Evolutionary conservation across 352 stramenopile species (phyloP).

Genomic region (Phytophthora sp.): DNA sequence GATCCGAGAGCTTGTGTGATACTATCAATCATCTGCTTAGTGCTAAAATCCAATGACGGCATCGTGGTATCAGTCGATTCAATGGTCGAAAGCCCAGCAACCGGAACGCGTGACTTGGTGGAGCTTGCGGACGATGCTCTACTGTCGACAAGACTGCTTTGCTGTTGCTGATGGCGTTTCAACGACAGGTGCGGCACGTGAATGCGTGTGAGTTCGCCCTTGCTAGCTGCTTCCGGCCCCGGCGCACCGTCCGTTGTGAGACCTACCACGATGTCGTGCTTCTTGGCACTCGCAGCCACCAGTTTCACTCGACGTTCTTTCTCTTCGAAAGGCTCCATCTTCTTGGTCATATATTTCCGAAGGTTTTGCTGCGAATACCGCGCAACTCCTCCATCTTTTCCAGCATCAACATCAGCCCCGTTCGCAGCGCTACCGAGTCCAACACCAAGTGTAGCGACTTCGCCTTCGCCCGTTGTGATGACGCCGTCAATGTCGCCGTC

Average conservation of each 20-base stretch:
- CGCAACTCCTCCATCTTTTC: constrained; percentile 38
- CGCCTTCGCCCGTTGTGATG: constrained; percentile 69
- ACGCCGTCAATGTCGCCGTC: constrained; percentile 85
- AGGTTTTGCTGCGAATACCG: constrained; percentile 74
- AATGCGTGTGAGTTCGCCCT: constrained; percentile 52
- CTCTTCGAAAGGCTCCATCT: constrained; percentile 77
- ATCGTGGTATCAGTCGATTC: constrained; percentile 1
- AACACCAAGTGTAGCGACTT: constrained; percentile 76
- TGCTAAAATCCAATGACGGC: constrained; percentile 45
- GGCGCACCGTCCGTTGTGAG: constrained; percentile 19
- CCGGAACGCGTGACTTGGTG: constrained; percentile 25
- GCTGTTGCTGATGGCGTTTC: constrained; percentile 24
- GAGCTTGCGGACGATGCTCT: constrained; percentile 30
- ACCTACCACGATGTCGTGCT: constrained; percentile 61
- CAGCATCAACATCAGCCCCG: constrained; percentile 20
- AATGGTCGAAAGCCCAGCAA: constrained; percentile 2
- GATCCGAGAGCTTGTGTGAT: constrained; percentile 77
- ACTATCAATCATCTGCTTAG: constrained; percentile 73
- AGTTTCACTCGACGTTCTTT: constrained; percentile 60
- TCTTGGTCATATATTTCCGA: constrained; percentile 87
- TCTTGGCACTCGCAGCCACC: constrained; percentile 65
- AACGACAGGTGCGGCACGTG: constrained; percentile 64
- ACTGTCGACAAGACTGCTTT: constrained; percentile 10
- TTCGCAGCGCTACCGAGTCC: constrained; percentile 36
- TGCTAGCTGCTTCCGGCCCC: constrained; percentile 3